phyloP scores from a whole-genome alignment of 192 early-diverging fungal genomes.

The Podila verticillata region DNA sequence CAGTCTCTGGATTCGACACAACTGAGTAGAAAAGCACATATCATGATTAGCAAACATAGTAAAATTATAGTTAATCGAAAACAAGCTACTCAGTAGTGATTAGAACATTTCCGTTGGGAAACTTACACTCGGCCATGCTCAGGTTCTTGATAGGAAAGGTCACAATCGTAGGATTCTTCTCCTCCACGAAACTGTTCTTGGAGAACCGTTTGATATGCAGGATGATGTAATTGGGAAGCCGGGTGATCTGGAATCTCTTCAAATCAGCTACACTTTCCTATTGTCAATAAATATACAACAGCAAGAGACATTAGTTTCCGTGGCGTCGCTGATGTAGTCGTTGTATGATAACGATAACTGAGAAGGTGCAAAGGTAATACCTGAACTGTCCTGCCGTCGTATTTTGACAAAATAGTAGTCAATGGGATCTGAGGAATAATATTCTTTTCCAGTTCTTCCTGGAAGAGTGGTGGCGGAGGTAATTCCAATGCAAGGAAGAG shows the following conservation, averaged over 20 bases:
- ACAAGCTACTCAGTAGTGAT: background rate
- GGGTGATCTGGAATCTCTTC: slow-evolving; percentile 77
- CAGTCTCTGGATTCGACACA: slow-evolving; percentile 54
- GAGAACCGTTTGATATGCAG: slow-evolving; percentile 92
- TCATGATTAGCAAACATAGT: too few species aligned
- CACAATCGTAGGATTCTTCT: slow-evolving; percentile 98
- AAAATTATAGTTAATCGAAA: background rate
- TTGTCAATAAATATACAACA: background rate
- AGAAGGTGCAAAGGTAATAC: slow-evolving; percentile 31
- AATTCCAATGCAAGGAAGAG: slow-evolving; percentile 89
- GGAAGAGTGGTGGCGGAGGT: slow-evolving; percentile 91
- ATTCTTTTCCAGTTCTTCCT: slow-evolving; percentile 82
- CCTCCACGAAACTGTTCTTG: slow-evolving; percentile 82
- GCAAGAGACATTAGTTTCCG: slow-evolving; percentile 5
- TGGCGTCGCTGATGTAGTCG: background rate
- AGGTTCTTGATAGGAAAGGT: slow-evolving; percentile 91
- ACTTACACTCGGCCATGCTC: slow-evolving; percentile 83
- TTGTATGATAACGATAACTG: background rate
- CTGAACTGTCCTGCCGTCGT: slow-evolving; percentile 79
- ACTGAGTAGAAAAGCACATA: too few species aligned
- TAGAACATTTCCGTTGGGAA: too few species aligned
- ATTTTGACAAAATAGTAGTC: slow-evolving; percentile 82
- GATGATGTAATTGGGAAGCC: slow-evolving; percentile 87
- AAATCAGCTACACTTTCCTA: slow-evolving; percentile 64
- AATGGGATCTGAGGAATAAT: slow-evolving; percentile 95